A percentile compares a stretch with the other conserved stretches of the same genome.
Conservation (phyloP, 495 filamentous ascomycete genomes). For the Friedmanniomyces simplex region DNA sequence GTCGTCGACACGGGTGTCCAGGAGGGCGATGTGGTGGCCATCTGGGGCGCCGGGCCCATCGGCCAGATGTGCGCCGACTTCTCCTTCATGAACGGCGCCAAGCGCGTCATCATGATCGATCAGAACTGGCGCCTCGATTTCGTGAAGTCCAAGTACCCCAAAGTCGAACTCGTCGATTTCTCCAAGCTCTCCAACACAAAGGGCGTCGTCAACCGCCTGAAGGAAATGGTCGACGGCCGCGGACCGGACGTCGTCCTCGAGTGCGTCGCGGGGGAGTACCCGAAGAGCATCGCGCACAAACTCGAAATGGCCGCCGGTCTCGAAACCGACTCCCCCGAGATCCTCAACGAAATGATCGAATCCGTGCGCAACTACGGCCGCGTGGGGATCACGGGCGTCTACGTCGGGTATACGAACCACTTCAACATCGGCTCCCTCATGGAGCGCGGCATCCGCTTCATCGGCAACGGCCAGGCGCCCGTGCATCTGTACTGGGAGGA, state of each 20-base stretch:
- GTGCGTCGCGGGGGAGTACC: conserved; percentile 75
- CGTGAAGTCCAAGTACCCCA: conserved; percentile 52
- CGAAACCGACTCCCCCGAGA: conserved; percentile 80
- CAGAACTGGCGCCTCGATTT: conserved; percentile 64
- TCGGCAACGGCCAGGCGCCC: conserved; percentile 76
- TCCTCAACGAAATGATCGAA: conserved; percentile 80
- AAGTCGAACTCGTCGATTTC: conserved; percentile 51
- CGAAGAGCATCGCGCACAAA: conserved; percentile 73
- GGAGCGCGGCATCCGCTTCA: conserved; percentile 73
- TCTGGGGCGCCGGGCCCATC: conserved; percentile 69
- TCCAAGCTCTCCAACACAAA: conserved; percentile 40
- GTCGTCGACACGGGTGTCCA: conserved; percentile 79
- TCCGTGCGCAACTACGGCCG: conserved; percentile 65
- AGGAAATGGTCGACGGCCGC: conserved; percentile 54
- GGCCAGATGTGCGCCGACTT: conserved; percentile 74
- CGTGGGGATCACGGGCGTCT: conserved; percentile 69
- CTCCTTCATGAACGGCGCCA: conserved; percentile 59
- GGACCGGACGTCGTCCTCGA: conserved; percentile 75
- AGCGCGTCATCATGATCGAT: conserved; percentile 72
- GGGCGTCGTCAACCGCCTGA: conserved; percentile 58
- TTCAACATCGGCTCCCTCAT: conserved; percentile 53
- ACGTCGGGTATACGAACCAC: conserved; percentile 53
- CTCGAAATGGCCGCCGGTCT: conserved; percentile 61
- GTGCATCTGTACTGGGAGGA: conserved; percentile 78
- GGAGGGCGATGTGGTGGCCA: conserved; percentile 66